Conservation (phyloP, 2,329 filamentous ascomycete species). For the Apiospora saccharicola region DNA sequence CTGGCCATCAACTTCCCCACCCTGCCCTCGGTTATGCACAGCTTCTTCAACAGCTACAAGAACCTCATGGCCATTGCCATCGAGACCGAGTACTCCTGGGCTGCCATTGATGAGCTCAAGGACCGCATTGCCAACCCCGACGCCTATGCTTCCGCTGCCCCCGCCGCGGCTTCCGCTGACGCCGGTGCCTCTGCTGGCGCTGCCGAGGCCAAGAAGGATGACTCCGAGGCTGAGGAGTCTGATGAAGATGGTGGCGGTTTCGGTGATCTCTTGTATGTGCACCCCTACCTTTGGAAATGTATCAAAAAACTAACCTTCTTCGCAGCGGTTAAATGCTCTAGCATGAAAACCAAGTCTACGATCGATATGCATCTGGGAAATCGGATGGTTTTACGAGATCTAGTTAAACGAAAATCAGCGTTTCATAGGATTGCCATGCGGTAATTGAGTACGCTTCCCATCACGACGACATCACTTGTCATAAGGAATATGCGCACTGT, state of each 20-base stretch:
- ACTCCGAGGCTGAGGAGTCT: conserved; percentile 74
- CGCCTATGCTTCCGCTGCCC: conserved; percentile 86
- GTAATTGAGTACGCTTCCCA: conserved; percentile 29
- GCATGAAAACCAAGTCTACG: conserved; percentile 46
- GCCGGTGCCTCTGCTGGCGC: conserved; percentile 59
- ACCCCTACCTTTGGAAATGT: not conserved
- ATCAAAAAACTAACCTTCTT: conserved; percentile 47
- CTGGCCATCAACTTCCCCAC: conserved; percentile 96
- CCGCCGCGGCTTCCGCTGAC: conserved; percentile 67
- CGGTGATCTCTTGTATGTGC: conserved; percentile 77
- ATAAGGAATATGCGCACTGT: not conserved
- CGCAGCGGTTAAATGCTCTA: conserved; percentile 59
- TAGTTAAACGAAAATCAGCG: conserved; percentile 13
- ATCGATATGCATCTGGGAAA: conserved; percentile 50
- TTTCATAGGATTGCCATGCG: conserved; percentile 14
- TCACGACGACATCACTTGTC: not conserved
- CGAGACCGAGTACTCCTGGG: conserved; percentile 91
- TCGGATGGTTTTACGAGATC: conserved; percentile 53
- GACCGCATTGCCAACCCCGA: conserved; percentile 99
- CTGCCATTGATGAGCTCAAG: conserved; percentile 97
- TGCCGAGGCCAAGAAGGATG: conserved; percentile 69
- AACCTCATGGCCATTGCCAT: conserved; percentile 90
- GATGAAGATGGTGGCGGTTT: conserved; percentile 74
- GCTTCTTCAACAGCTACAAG: conserved; percentile 97
- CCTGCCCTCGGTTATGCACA: conserved; percentile 95